Conservation (phyloP, 2,329 filamentous ascomycete genomes). For the Ceratocystis diversiconidia region DNA sequence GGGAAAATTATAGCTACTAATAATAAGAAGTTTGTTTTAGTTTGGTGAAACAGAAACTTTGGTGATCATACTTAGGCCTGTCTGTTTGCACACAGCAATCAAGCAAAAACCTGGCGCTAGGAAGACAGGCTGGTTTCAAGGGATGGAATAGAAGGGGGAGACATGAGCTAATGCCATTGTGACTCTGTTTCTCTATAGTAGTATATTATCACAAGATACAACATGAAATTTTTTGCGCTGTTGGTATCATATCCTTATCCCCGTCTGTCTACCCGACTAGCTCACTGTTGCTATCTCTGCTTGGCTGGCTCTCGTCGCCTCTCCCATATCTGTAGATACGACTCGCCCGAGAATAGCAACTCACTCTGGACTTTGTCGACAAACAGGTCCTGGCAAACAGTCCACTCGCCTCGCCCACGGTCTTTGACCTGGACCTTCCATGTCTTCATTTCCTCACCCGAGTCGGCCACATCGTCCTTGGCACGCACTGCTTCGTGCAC, state of each 20-base stretch:
- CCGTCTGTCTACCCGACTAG: background rate
- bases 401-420: constrained; percentile 71
- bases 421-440: constrained; percentile 89
- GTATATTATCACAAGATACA: background rate
- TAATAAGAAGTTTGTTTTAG: background rate
- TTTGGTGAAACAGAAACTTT: background rate
- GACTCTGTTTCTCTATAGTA: background rate
- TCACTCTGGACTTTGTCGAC: constrained; percentile 83
- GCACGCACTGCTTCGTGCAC: constrained; percentile 70
- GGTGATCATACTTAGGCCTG: background rate
- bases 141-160: background rate
- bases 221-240: background rate
- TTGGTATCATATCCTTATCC: background rate
- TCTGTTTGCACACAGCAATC: background rate
- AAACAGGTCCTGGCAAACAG: constrained; percentile 84
- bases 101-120: background rate
- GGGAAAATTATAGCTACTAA: background rate
- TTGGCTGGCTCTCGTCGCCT: constrained; percentile 41
- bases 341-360: constrained; percentile 81
- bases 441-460: constrained; percentile 71
- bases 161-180: background rate
- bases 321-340: constrained; percentile 95
- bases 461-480: constrained; percentile 74
- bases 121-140: background rate
- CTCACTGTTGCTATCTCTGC: background rate